Conservation (phyloP, 2,329 filamentous ascomycete genomes). For the Tolypocladium album region DNA sequence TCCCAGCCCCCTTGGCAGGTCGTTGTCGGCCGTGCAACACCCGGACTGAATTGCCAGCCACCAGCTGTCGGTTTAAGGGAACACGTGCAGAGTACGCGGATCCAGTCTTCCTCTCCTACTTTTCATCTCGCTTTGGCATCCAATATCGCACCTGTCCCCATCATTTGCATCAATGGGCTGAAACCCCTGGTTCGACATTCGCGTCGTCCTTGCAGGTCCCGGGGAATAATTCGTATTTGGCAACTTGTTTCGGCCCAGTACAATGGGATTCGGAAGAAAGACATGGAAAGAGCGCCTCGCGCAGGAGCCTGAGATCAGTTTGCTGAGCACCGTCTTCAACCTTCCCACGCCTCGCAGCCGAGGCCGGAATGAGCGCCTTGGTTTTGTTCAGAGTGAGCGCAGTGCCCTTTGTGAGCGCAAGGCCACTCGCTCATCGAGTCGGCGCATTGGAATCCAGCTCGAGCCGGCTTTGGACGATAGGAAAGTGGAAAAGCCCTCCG, state of each 20-base stretch:
- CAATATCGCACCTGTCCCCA: background rate
- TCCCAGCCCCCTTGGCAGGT: background rate
- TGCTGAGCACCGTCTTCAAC: slow-evolving; percentile 10
- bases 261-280: slow-evolving; percentile 7
- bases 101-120: background rate
- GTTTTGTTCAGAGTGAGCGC: background rate
- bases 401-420: background rate
- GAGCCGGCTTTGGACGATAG: background rate
- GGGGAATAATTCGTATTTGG: background rate
- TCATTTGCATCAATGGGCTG: background rate
- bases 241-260: background rate
- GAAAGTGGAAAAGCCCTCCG: background rate
- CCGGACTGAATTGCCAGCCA: background rate
- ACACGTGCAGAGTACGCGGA: background rate
- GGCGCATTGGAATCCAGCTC: background rate
- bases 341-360: slow-evolving; percentile 8
- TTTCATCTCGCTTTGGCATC: background rate
- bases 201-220: background rate
- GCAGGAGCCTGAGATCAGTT: slow-evolving; percentile 5
- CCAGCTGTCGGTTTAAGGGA: background rate
- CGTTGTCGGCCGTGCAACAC: background rate
- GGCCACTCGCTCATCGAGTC: background rate
- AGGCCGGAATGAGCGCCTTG: slow-evolving; percentile 1
- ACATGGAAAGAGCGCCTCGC: slow-evolving; percentile 1
- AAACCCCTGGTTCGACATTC: background rate